Base-by-base conservation (phyloP, 768 basidiomycete species). In the Boletellus emodensis region DNA sequence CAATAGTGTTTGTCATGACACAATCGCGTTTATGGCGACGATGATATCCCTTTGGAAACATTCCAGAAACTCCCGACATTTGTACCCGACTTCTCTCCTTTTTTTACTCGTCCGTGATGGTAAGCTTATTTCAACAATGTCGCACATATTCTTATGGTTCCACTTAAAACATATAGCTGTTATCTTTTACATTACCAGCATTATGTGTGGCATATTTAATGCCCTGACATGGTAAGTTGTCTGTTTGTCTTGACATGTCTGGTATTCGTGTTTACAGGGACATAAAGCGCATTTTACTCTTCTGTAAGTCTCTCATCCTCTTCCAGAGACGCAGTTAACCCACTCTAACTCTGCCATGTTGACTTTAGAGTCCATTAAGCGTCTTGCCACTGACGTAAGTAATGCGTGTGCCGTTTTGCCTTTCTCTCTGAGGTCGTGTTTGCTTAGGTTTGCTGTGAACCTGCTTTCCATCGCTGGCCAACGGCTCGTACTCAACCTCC, bases 401-500 rank as follows among this genome's bases (percentile, higher is more conserved):
- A 5, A 8, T 10, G 13, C 17, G 11, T 18, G 17, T 20, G 2
- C 12, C 32, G 12, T 33, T 11, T 20, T 24, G 32, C 6, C 7
- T 14, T 10, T 15, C 14, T 22, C 15, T 18, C 3, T 22, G 13
- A 8, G 13, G 12, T 34, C 3, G 3, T 14, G 5, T 18, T 32
- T 30, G 17, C 30, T n/a, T 39, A 58, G 57, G 11, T 42, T 55
- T 13, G 43, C 48, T 8, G n/a, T 49, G 28, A 54, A 54, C n/a
- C 6, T 58, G 17, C 40, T 56, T 59, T 68, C 38, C 39, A 51
- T 52, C 48, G 54, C 46, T 33, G 58, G 39, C 45, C 64, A 45
- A 51, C 62, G 52, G 52, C 61, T 51, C 37, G 60, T 52, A 46
- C 51, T 51, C 49, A 60, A 49, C 40, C 55, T 53, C 34, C 48